A percentile compares a stretch with the other conserved stretches of the same genome.
Evolutionary conservation across 768 basidiomycete genomes (phyloP).

Genomic region (Russula sp.): DNA sequence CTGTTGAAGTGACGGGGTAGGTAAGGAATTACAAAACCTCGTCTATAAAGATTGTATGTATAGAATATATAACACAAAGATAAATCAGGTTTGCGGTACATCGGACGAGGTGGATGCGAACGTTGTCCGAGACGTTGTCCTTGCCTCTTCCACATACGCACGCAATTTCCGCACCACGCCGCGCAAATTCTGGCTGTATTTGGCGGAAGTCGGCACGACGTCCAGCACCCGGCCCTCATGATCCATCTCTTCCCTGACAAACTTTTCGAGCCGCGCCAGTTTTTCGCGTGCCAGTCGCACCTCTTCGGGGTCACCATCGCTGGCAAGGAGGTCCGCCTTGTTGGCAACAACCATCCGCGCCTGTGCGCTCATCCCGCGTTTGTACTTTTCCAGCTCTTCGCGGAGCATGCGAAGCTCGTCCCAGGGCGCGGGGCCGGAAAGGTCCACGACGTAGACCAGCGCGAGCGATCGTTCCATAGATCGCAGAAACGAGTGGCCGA

Average conservation of each 20-base stretch:
- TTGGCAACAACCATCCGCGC: slow-evolving; percentile 84
- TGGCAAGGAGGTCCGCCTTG: slow-evolving; percentile 83
- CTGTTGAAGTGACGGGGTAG: slow-evolving; percentile 27
- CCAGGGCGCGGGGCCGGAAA: slow-evolving; percentile 67
- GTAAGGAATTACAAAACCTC: neutral
- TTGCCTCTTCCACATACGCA: slow-evolving; percentile 51
- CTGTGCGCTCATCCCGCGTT: slow-evolving; percentile 67
- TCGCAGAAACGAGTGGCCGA: slow-evolving; percentile 90
- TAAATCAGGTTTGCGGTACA: slow-evolving; percentile 1
- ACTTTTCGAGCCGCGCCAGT: slow-evolving; percentile 47
- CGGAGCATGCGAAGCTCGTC: slow-evolving; percentile 64
- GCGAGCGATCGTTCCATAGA: slow-evolving; percentile 89
- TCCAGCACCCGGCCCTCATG: slow-evolving; percentile 39
- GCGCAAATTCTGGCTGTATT: slow-evolving; percentile 73
- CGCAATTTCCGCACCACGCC: slow-evolving; percentile 64
- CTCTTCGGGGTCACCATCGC: slow-evolving; percentile 33
- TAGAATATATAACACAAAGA: neutral
- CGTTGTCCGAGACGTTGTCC: slow-evolving; percentile 16
- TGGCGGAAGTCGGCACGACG: slow-evolving; percentile 79
- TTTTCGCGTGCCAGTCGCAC: slow-evolving; percentile 49
- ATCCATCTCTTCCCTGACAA: slow-evolving; percentile 43
- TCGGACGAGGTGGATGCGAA: neutral
- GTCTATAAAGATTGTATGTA: neutral
- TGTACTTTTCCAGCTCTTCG: slow-evolving; percentile 80
- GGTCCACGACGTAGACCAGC: slow-evolving; percentile 88